These are phyloP conservation scores for Dioszegia crocea DNA, from an alignment of 768 basidiomycete genomes.

Conservation along the genomic window DNA sequence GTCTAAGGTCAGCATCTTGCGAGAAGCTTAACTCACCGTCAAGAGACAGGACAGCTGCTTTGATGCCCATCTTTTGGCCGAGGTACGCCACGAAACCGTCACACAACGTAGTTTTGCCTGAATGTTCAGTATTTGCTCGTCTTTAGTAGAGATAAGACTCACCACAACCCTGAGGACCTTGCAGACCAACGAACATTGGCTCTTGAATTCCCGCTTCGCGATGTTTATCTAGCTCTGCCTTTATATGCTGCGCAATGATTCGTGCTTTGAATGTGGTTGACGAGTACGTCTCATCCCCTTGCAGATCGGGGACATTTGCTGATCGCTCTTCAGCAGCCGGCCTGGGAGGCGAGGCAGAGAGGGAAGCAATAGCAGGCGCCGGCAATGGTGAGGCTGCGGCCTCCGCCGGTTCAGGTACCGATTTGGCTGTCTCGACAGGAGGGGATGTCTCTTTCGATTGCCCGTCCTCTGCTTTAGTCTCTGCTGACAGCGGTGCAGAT, in stretches of 20 bases:
- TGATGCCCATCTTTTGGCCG: constrained; percentile 5
- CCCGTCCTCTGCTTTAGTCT: too few species aligned
- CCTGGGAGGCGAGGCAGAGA: not conserved
- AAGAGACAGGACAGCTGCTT: constrained; percentile 42
- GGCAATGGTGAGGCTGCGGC: not conserved
- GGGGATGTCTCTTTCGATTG: not conserved
- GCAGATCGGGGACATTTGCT: constrained; percentile 14
- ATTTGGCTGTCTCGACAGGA: not conserved
- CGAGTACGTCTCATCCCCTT: constrained; percentile 22
- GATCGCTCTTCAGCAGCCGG: not conserved
- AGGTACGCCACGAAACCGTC: constrained; percentile 54
- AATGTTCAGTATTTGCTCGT: not conserved
- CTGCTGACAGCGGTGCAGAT: not conserved
- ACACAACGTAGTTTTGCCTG: constrained; percentile 75
- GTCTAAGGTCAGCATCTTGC: constrained; percentile 45
- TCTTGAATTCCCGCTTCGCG: not conserved
- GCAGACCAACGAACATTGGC: constrained; percentile 78
- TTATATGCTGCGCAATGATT: constrained; percentile 31
- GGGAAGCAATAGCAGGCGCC: not conserved
- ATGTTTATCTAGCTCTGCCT: constrained; percentile 22
- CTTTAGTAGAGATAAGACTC: not conserved
- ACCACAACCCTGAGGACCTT: constrained; percentile 75
- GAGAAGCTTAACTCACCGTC: constrained; percentile 25
- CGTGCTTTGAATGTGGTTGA: constrained; percentile 35
- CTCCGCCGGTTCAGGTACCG: not conserved